phyloP scores from a whole-genome alignment of 1,139 yeast species.

The Diutina neorugosa region DNA sequence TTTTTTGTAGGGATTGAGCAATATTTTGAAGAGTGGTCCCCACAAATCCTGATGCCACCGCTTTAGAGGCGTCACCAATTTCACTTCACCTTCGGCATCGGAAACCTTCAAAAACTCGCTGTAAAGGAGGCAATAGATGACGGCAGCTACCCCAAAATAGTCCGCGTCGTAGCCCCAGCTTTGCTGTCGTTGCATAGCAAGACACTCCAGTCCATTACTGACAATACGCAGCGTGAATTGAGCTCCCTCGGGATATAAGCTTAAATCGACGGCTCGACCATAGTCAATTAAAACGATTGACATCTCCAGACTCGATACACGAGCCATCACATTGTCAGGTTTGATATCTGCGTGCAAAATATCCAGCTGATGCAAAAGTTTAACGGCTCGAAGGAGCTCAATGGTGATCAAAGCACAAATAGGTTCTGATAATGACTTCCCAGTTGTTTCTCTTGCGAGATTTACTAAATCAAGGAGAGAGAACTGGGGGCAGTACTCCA shows the following conservation, averaged over 20 bases:
- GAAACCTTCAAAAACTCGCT: slow-evolving; percentile 47
- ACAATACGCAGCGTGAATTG: slow-evolving; percentile 53
- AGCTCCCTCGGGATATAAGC: slow-evolving; percentile 14
- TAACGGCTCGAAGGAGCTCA: slow-evolving; percentile 50
- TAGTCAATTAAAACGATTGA: slow-evolving; percentile 69
- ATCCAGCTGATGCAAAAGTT: slow-evolving; percentile 48
- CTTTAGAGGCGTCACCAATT: slow-evolving; percentile 38
- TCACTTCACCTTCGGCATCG: slow-evolving; percentile 15
- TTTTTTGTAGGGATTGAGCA: slow-evolving; percentile 43
- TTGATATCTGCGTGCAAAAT: slow-evolving; percentile 80
- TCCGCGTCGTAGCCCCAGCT: slow-evolving; percentile 81
- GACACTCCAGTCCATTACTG: slow-evolving; percentile 65
- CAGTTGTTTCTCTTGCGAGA: slow-evolving; percentile 17
- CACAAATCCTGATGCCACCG: slow-evolving; percentile 72
- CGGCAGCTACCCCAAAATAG: slow-evolving; percentile 73
- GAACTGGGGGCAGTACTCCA: slow-evolving; percentile 65
- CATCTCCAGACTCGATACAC: slow-evolving; percentile 41
- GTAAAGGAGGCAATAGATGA: slow-evolving; percentile 61
- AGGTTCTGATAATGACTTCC: slow-evolving; percentile 40
- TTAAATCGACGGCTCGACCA: slow-evolving; percentile 71
- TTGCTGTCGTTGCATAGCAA: slow-evolving; percentile 48
- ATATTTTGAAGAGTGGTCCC: slow-evolving; percentile 50
- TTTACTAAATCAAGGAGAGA: slow-evolving; percentile 68
- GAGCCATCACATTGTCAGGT: slow-evolving; percentile 78
- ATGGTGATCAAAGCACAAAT: slow-evolving; percentile 52